phyloP scores from a whole-genome alignment of 148 eudicot species.

The Camellia lanceoleosa region DNA sequence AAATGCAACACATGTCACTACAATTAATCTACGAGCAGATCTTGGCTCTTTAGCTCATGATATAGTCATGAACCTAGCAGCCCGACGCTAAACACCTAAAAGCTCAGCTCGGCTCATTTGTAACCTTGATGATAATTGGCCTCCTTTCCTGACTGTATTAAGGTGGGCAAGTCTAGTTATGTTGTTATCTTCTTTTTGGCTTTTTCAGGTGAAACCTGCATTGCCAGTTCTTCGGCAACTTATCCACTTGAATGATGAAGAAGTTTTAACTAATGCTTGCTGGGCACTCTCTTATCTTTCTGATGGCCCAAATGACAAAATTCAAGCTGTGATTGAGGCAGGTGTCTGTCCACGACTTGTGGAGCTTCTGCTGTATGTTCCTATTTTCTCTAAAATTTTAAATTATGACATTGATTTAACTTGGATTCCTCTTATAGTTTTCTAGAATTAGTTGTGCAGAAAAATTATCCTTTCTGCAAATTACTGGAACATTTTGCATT shows the following conservation, averaged over 20 bases:
- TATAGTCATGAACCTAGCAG: neutral
- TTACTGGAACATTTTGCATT: neutral
- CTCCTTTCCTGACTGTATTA: neutral
- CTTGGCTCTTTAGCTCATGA: constrained; percentile 3
- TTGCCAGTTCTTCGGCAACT: constrained; percentile 76
- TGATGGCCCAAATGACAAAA: constrained; percentile 93
- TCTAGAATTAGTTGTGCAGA: neutral
- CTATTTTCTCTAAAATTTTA: neutral
- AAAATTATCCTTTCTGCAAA: neutral
- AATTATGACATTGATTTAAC: neutral
- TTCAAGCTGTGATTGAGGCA: constrained; percentile 91
- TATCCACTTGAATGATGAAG: constrained; percentile 73
- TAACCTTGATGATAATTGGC: neutral
- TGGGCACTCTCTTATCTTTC: constrained; percentile 98
- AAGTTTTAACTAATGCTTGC: constrained; percentile 89
- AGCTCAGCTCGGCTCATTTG: neutral
- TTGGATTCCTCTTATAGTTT: neutral
- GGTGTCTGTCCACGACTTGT: constrained; percentile 84
- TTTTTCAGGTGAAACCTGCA: constrained; percentile 71
- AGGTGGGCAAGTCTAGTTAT: constrained; percentile 3
- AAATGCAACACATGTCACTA: neutral
- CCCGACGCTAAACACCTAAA: neutral
- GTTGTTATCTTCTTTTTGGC: neutral
- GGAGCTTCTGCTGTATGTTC: constrained; percentile 72
- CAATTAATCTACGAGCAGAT: neutral